Percentiles rank a stretch among this genome's conserved stretches.
phyloP scores from a whole-genome alignment of 208 protist genomes.

The Wallacemonas rigidus region DNA sequence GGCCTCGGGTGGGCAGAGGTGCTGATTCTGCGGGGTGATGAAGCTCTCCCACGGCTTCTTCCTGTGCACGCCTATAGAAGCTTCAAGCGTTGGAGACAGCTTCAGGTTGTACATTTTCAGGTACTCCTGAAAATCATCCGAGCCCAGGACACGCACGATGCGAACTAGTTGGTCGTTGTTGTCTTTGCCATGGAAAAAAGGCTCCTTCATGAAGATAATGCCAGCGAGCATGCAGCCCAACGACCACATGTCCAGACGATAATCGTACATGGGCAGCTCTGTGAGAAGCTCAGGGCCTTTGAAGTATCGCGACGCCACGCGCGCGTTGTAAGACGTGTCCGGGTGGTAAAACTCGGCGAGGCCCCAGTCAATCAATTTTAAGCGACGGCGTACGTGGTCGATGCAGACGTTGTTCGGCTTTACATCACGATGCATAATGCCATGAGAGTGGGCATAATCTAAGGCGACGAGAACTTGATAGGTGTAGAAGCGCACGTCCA shows the following conservation, averaged over 20 bases:
- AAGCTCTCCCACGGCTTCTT: conserved; percentile 94
- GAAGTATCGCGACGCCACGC: conserved; percentile 99
- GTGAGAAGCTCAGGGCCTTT: conserved; percentile 99
- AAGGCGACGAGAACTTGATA: conserved; percentile 97
- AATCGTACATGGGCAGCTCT: conserved; percentile 99
- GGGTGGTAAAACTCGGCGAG: conserved; percentile 99
- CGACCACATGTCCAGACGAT: conserved; percentile 99
- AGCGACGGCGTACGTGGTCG: conserved; percentile 94
- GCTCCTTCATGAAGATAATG: conserved; percentile 99
- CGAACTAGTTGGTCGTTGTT: conserved; percentile 99
- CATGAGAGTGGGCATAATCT: conserved; percentile 97
- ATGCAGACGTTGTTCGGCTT: conserved; percentile 99
- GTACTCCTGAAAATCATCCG: conserved; percentile 95
- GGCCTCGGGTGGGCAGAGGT: conserved; percentile 96
- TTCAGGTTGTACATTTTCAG: conserved; percentile 97
- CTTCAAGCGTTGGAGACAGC: conserved; percentile 92
- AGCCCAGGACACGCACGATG: conserved; percentile 97
- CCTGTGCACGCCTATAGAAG: conserved; percentile 80
- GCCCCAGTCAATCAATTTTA: conserved; percentile 99
- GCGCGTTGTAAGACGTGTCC: conserved; percentile 98
- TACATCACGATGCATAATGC: conserved; percentile 99
- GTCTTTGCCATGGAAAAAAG: conserved; percentile 99
- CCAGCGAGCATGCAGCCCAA: conserved; percentile 99
- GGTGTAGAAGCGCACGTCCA: conserved; percentile 98
- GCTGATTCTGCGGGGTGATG: conserved; percentile 95